These are phyloP conservation scores for Xylaria sp. DNA, from an alignment of 2,329 filamentous ascomycete species.

Conservation along the genomic window DNA sequence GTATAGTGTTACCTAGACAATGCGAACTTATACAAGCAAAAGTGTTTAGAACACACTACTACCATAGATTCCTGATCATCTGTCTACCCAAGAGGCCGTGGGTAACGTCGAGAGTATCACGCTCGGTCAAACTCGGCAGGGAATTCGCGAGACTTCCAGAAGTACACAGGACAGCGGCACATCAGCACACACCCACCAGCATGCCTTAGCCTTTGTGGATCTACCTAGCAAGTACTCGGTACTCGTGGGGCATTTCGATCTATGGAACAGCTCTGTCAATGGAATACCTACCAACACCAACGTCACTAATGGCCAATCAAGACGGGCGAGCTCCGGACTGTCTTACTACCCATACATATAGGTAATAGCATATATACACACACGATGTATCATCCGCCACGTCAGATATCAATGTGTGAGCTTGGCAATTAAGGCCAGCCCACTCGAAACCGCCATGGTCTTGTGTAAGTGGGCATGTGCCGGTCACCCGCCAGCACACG, in stretches of 20 bases:
- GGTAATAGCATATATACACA: conserved; percentile 3
- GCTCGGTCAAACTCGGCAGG: neutral
- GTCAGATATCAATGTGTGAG: conserved; percentile 27
- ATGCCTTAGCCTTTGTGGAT: conserved; percentile 9
- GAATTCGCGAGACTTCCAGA: conserved; percentile 7
- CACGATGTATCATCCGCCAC: conserved; percentile 28
- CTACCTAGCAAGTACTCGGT: conserved; percentile 1
- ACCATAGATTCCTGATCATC: conserved; percentile 1
- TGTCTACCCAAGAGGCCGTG: neutral
- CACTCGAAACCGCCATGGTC: conserved; percentile 15
- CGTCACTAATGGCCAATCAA: conserved; percentile 19
- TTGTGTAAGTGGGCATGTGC: conserved; percentile 18
- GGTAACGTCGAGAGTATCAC: conserved; percentile 12
- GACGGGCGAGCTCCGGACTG: neutral
- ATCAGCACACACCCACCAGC: conserved; percentile 22
- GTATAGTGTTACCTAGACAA: neutral
- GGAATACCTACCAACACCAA: neutral
- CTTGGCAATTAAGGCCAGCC: conserved; percentile 20
- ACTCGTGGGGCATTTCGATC: conserved; percentile 16
- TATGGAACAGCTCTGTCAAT: neutral
- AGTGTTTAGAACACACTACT: neutral
- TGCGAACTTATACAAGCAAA: neutral
- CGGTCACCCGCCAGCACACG: conserved; percentile 19
- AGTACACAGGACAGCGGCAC: conserved; percentile 10
- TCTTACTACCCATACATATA: conserved; percentile 4